Percentiles rank a stretch among this genome's conserved stretches.
These are phyloP conservation scores for Amaranthus palmeri DNA, from an alignment of 148 eudicot genomes.

Conservation along the genomic window DNA sequence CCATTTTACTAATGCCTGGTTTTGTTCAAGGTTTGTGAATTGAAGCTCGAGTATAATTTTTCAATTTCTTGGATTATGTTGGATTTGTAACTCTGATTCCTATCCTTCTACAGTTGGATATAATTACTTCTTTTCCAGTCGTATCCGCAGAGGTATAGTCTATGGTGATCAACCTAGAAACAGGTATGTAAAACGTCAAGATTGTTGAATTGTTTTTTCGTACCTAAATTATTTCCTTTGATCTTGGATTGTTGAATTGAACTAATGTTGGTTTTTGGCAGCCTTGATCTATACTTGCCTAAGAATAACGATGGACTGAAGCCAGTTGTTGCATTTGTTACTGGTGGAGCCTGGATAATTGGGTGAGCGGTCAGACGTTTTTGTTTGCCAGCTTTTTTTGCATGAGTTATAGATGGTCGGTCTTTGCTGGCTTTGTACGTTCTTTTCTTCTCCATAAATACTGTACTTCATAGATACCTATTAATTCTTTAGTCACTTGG, in stretches of 20 bases:
- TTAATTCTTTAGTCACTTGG: too few relatives aligned
- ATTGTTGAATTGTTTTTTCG: not conserved
- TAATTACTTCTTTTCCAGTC: constrained; percentile 65
- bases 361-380: constrained; percentile 52
- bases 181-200: constrained; percentile 38
- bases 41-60: not conserved
- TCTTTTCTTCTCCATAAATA: not conserved
- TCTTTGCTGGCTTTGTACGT: not conserved
- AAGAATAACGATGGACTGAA: constrained; percentile 48
- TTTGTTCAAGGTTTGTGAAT: constrained; percentile 67
- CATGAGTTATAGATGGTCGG: not conserved
- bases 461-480: too few relatives aligned
- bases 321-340: constrained; percentile 82
- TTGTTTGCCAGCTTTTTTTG: not conserved
- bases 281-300: constrained; percentile 93
- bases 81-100: not conserved
- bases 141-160: constrained; percentile 66
- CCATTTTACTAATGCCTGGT: constrained; percentile 89
- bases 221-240: not conserved
- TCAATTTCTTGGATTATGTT: not conserved
- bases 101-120: constrained; percentile 55
- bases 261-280: constrained; percentile 29
- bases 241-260: not conserved
- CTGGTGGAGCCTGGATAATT: constrained; percentile 99
- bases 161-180: constrained; percentile 96